Evolutionary conservation across 1,139 yeast species (phyloP).

Genomic region (Pneumocystis murina): DNA sequence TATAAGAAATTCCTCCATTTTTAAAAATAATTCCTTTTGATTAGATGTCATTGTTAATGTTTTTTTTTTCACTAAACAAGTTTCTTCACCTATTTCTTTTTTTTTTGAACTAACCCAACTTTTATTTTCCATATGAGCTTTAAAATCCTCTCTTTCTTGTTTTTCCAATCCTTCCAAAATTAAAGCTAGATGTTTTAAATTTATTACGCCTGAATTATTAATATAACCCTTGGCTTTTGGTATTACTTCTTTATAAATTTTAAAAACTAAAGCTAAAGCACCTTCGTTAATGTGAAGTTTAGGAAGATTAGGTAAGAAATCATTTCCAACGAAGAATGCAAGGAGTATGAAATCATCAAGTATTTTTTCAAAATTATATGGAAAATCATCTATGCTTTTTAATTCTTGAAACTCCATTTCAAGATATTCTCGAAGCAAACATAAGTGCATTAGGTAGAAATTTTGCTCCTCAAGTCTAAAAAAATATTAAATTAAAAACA

Average conservation of each 20-base stretch:
- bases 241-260: slow-evolving; percentile 72
- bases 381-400: slow-evolving; percentile 42
- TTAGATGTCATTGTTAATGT: neutral
- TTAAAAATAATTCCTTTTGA: neutral
- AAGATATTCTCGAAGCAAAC: slow-evolving; percentile 78
- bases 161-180: slow-evolving; percentile 77
- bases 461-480: slow-evolving; percentile 53
- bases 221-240: slow-evolving; percentile 68
- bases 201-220: slow-evolving; percentile 67
- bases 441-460: slow-evolving; percentile 68
- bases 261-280: slow-evolving; percentile 79
- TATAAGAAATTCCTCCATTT: neutral
- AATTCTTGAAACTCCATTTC: slow-evolving; percentile 71
- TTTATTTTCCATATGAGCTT: slow-evolving; percentile 54
- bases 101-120: slow-evolving; percentile 84
- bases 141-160: slow-evolving; percentile 42
- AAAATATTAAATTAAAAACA: neutral
- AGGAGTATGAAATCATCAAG: slow-evolving; percentile 86
- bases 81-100: slow-evolving; percentile 45
- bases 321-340: slow-evolving; percentile 92
- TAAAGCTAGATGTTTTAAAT: slow-evolving; percentile 50
- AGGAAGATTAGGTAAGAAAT: slow-evolving; percentile 95
- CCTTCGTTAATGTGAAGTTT: slow-evolving; percentile 87
- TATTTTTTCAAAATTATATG: slow-evolving; percentile 73
- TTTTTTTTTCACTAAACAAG: neutral